These are phyloP conservation scores for Saxispiralis lemnorum DNA, from an alignment of 495 filamentous ascomycete genomes.

Conservation along the genomic window DNA sequence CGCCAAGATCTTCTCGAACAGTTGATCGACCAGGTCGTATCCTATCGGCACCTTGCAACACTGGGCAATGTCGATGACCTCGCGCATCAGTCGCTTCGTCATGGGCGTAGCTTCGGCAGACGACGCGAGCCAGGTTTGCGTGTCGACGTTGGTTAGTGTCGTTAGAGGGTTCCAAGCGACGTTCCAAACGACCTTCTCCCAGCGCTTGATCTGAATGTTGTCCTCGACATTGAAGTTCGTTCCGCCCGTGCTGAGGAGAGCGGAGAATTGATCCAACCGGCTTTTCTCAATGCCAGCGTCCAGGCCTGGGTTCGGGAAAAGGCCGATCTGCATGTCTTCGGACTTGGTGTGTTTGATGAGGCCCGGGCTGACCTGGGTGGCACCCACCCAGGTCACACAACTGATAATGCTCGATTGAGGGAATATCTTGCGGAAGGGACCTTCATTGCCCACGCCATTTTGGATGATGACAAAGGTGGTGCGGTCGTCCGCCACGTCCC, in stretches of 20 bases:
- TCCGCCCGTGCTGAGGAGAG: slow-evolving; percentile 23
- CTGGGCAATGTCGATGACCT: slow-evolving; percentile 33
- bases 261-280: slow-evolving; percentile 26
- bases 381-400: slow-evolving; percentile 34
- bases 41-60: slow-evolving; percentile 27
- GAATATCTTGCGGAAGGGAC: slow-evolving; percentile 20
- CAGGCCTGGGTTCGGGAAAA: slow-evolving; percentile 27
- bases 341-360: slow-evolving; percentile 29
- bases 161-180: slow-evolving; percentile 37
- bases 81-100: slow-evolving; percentile 30
- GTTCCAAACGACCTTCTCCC: slow-evolving; percentile 41
- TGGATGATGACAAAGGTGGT: slow-evolving; percentile 24
- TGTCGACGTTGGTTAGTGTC: slow-evolving; percentile 33
- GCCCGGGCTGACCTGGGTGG: slow-evolving; percentile 30
- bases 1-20: slow-evolving; percentile 28
- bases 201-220: slow-evolving; percentile 32
- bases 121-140: slow-evolving; percentile 30
- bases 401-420: slow-evolving; percentile 20
- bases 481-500: slow-evolving; percentile 23
- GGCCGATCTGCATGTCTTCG: slow-evolving; percentile 25
- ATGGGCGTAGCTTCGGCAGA: slow-evolving; percentile 26
- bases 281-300: slow-evolving; percentile 15
- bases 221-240: slow-evolving; percentile 27
- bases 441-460: slow-evolving; percentile 27
- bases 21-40: slow-evolving; percentile 25